Evolutionary conservation across 345 rosid genomes (phyloP), one percentile per base, ranked within the genome.

Genomic region (Citrus australasica): DNA sequence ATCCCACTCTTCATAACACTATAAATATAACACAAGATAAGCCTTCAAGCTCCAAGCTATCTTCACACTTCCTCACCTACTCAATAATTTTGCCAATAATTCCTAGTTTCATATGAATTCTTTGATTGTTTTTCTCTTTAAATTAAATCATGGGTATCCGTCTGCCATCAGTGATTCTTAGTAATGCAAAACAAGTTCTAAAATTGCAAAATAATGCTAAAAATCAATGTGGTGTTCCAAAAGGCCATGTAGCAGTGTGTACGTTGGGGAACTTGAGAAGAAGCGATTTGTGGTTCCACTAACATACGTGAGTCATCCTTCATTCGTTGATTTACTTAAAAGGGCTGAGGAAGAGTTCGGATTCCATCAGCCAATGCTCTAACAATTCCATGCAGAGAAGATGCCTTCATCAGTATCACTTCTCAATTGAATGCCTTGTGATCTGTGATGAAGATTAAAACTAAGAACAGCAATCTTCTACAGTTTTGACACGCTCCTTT

Each of bases 291-390:
- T 90, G 69, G 82, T 95, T 69, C 98, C 97, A 0, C 83, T 95
- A 76, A 83, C 92, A 56, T 88, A 71, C 69, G 81, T 90, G 77
- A 92, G 88, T 79, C 91, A 93, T 77, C 93, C 94, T 48, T 37
- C 84, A 78, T 95, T 95, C 37, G 89, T 59, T 61, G 88, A 87
- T 40, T 79, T 93, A 82, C 16, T 46, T 46, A 46, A 46, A 46
- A 46, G 51, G 55, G 97, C 95, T 0, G 97, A 93, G 79, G 91
- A 89, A 80, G 97, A 91, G 60, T 92, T 89, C 1, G 97, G 97
- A 66, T 94, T 90, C 76, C 82, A 88, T 73, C 92, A 88, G 76
- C 93, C 98, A 0, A 91, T 87, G 94, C 92, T 10, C 89, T 92
- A 75, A 90, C 92, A 4, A 84, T 94, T 69, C 97, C 97, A 27